These are phyloP conservation scores for Lachnellula hyalina DNA, from an alignment of 2,329 filamentous ascomycete species.

Conservation along the genomic window DNA sequence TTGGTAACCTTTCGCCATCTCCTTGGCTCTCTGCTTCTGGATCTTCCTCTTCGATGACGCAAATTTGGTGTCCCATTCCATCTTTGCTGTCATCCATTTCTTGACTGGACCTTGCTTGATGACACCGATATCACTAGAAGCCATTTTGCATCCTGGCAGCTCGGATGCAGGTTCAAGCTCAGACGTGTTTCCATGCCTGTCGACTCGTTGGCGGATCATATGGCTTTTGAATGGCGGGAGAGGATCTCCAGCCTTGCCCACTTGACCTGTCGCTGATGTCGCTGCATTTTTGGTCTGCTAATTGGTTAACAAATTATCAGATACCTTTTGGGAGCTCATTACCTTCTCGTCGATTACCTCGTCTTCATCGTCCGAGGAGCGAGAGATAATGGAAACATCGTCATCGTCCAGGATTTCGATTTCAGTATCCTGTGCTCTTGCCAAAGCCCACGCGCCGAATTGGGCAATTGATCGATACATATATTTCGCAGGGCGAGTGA, in stretches of 20 bases:
- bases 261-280: conserved; percentile 28
- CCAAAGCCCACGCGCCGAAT: conserved; percentile 87
- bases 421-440: conserved; percentile 69
- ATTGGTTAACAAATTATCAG: neutral
- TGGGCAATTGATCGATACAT: conserved; percentile 93
- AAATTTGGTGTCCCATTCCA: conserved; percentile 69
- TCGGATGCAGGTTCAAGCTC: conserved; percentile 59
- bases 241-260: conserved; percentile 83
- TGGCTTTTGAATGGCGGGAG: conserved; percentile 73
- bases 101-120: conserved; percentile 74
- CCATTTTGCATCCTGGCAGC: conserved; percentile 60
- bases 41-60: conserved; percentile 63
- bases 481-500: conserved; percentile 90
- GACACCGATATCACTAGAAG: conserved; percentile 63
- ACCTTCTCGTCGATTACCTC: conserved; percentile 26
- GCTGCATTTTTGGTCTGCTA: conserved; percentile 8
- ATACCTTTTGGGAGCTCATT: neutral
- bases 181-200: conserved; percentile 69
- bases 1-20: conserved; percentile 67
- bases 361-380: conserved; percentile 41
- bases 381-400: conserved; percentile 67
- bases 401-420: conserved; percentile 82
- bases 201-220: conserved; percentile 89
- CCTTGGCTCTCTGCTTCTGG: conserved; percentile 67
- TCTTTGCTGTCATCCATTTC: conserved; percentile 76